A percentile compares a stretch with the other conserved stretches of the same genome.
phyloP scores from a whole-genome alignment of 108 stramenopile genomes.

The Hondaea fermentalgiana region DNA sequence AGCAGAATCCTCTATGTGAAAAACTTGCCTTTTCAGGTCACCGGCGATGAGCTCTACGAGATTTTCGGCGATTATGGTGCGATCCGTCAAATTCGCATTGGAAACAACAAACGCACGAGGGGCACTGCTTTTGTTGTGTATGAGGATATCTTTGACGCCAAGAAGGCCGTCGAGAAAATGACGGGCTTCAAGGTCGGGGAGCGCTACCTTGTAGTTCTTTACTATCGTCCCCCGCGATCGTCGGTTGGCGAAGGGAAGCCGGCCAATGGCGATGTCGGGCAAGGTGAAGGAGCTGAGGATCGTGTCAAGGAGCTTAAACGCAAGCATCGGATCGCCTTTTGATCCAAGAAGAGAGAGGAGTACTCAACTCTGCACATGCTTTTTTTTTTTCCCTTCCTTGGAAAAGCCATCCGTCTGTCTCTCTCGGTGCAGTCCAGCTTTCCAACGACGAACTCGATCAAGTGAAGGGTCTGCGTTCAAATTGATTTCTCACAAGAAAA shows the following conservation, averaged over 20 bases:
- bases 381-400: no score
- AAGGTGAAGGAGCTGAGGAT: slow-evolving; percentile 56
- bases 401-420: no score
- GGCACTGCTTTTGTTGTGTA: slow-evolving; percentile 95
- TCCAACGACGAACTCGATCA: no score
- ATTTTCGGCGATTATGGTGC: slow-evolving; percentile 99
- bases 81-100: slow-evolving; percentile 65
- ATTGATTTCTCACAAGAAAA: no score
- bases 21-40: slow-evolving; percentile 93
- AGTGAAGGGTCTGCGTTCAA: no score
- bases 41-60: slow-evolving; percentile 91
- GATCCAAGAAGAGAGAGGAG: no score
- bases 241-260: slow-evolving; percentile 50
- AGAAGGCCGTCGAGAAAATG: slow-evolving; percentile 88
- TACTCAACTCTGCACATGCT: no score
- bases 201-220: slow-evolving; percentile 86
- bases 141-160: slow-evolving; percentile 93
- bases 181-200: slow-evolving; percentile 96
- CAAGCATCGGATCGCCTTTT: slow-evolving; percentile 24
- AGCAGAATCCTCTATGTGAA: slow-evolving; percentile 88
- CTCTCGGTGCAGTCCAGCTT: no score
- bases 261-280: slow-evolving; percentile 50
- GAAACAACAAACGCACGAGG: slow-evolving; percentile 62
- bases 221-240: slow-evolving; percentile 74
- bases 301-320: slow-evolving; percentile 77